Evolutionary conservation across 208 protist genomes (phyloP), one percentile per base, ranked within the genome.

Genomic region (Acanthamoeba royreba): DNA sequence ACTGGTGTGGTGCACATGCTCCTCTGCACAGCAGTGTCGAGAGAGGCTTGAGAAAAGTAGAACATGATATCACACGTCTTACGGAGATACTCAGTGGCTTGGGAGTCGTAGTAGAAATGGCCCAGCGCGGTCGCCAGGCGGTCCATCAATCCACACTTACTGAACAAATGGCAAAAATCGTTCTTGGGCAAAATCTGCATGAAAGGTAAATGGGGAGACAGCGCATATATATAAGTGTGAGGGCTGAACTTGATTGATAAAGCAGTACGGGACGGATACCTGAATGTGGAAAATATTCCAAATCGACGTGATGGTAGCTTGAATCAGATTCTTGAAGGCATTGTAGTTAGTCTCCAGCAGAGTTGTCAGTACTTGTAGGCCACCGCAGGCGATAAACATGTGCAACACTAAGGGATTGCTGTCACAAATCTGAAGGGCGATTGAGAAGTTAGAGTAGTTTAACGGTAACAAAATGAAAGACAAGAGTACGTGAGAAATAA

Each of bases 301-400:
- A 25, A 97, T 93, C 45, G 42, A 45, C 1, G 95, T 69, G 38
- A 93, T 81, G 63, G 90, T 93, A 25, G 61, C 43, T 22, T 69
- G 42, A n/a, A 93, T 66, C 22, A 93, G 69, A 13, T 38, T 72
- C 22, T 55, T 43, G 53, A 72, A 93, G 45, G 61, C 69, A 25
- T 58, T 53, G 46, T 95, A 92, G 31, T 94, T 42, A 45, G 63
- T 31, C 35, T 95, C 96, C 13, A 98, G 69, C 35, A 98, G 93
- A 28, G 95, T 93, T 4, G 97, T 95, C 2, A 98, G 58, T 3
- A 96, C 92, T 0, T 94, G 95, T 25, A 98, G 53, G 28, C 97
- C 97, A 28, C 96, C 88, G 83, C 96, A 97, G 2, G 96, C 97
- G 35, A 98, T 97, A 66, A 98, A 98, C 97, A 98, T 98, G 83